Percentiles rank a stretch among this genome's conserved stretches.
Evolutionary conservation across 2,329 filamentous ascomycete species (phyloP).

Genomic region (Berkeleyomyces rouxiae): DNA sequence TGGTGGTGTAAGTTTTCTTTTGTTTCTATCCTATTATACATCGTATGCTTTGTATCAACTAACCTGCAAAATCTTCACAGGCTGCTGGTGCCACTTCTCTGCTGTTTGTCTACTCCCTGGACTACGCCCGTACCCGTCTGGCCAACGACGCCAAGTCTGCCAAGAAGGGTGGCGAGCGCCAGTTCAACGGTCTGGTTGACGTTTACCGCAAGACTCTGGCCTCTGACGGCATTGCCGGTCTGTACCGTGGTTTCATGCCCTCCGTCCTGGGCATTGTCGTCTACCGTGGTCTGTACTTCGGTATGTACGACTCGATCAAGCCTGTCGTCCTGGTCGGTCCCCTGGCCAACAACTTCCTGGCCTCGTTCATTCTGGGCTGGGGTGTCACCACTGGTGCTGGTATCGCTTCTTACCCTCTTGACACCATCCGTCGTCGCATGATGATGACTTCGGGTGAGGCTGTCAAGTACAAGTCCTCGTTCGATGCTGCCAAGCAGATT

Average conservation of each 20-base stretch:
- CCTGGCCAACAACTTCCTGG: slow-evolving; percentile 97
- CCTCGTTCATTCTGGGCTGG: slow-evolving; percentile 98
- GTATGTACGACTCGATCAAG: slow-evolving; percentile 99
- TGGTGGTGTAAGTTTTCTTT: slow-evolving; percentile 67
- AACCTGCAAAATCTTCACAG: slow-evolving; percentile 28
- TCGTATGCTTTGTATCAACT: background rate
- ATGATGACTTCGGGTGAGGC: slow-evolving; percentile 98
- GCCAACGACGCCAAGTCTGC: slow-evolving; percentile 99
- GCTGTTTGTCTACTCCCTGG: slow-evolving; percentile 99
- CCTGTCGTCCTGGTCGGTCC: slow-evolving; percentile 80
- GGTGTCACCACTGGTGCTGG: slow-evolving; percentile 98
- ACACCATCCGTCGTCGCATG: slow-evolving; percentile 99
- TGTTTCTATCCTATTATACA: background rate
- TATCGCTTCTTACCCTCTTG: slow-evolving; percentile 99
- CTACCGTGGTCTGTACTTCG: slow-evolving; percentile 99
- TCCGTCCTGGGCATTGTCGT: slow-evolving; percentile 98
- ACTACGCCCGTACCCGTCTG: slow-evolving; percentile 99
- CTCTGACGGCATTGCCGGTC: slow-evolving; percentile 95
- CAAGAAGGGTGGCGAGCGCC: slow-evolving; percentile 91
- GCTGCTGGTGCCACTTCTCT: slow-evolving; percentile 97
- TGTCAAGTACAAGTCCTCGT: slow-evolving; percentile 97
- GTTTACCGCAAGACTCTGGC: slow-evolving; percentile 99
- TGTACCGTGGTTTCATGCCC: slow-evolving; percentile 99
- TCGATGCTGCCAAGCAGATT: slow-evolving; percentile 94
- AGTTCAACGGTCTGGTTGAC: slow-evolving; percentile 99